Conservation (phyloP, 2,329 filamentous ascomycete genomes). For the Pyrenophora tritici-repentis region DNA sequence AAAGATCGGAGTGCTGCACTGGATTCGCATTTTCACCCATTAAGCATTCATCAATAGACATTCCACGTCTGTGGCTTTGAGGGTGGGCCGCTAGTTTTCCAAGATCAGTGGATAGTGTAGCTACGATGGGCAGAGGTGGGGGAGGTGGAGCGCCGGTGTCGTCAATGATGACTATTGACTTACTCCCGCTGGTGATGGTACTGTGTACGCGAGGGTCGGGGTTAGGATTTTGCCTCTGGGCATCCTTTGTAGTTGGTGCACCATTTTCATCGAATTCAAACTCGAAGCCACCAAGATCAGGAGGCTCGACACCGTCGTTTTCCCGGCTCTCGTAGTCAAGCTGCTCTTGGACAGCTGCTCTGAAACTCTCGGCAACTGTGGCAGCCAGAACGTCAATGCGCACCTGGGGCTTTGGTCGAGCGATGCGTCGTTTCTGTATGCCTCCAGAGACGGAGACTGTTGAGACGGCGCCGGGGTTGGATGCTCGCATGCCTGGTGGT, state of each 20-base stretch:
- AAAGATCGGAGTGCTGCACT: slow-evolving; percentile 27
- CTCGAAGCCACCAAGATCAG: slow-evolving; percentile 40
- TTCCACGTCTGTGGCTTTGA: slow-evolving; percentile 12
- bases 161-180: slow-evolving; percentile 88
- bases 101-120: slow-evolving; percentile 45
- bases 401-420: slow-evolving; percentile 52
- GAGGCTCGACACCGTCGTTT: slow-evolving; percentile 19
- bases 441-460: slow-evolving; percentile 33
- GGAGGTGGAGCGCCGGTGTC: slow-evolving; percentile 62
- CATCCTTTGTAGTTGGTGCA: slow-evolving; percentile 17
- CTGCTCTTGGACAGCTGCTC: slow-evolving; percentile 72
- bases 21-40: slow-evolving; percentile 15
- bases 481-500: slow-evolving; percentile 32
- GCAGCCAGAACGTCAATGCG: slow-evolving; percentile 85
- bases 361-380: slow-evolving; percentile 77
- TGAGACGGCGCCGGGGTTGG: slow-evolving; percentile 34
- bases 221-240: slow-evolving; percentile 6
- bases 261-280: slow-evolving; percentile 42
- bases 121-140: slow-evolving; percentile 60
- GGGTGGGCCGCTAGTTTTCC: slow-evolving; percentile 9
- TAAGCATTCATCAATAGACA: slow-evolving; percentile 26
- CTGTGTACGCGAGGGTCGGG: slow-evolving; percentile 52
- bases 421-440: slow-evolving; percentile 40
- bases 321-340: slow-evolving; percentile 37
- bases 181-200: slow-evolving; percentile 76